phyloP scores from a whole-genome alignment of 192 early-diverging fungal genomes.

The Lunasporangiospora selenospora region DNA sequence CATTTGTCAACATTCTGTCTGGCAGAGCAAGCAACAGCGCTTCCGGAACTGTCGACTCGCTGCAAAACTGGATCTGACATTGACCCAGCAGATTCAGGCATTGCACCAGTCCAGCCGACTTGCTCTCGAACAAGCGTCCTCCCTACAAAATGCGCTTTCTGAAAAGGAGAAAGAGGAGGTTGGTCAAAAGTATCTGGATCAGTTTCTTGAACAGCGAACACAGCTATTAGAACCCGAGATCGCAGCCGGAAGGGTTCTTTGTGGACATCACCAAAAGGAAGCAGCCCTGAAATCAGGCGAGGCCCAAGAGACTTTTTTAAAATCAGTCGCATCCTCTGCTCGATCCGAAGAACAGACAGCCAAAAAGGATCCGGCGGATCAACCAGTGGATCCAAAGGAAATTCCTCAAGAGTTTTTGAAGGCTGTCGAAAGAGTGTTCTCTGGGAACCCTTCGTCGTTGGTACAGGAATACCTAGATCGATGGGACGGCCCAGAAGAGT shows the following conservation, averaged over 20 bases:
- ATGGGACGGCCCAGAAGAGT: constrained; percentile 28
- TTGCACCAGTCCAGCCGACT: constrained; percentile 8
- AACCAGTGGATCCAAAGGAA: constrained; percentile 38
- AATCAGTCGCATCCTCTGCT: too few relatives aligned
- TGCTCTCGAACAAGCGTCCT: not conserved
- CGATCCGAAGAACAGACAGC: constrained; percentile 17
- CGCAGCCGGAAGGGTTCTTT: constrained; percentile 17
- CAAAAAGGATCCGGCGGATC: constrained; percentile 31
- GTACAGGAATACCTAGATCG: constrained; percentile 22
- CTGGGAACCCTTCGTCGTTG: constrained; percentile 1
- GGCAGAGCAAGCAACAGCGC: constrained; percentile 42
- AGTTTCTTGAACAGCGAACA: constrained; percentile 1
- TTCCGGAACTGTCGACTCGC: constrained; percentile 37
- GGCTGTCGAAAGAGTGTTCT: constrained; percentile 24
- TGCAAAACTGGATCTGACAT: constrained; percentile 10
- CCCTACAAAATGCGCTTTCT: too few relatives aligned
- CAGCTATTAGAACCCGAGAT: constrained; percentile 15
- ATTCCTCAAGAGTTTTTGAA: constrained; percentile 23
- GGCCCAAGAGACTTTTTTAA: too few relatives aligned
- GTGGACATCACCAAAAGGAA: constrained; percentile 42
- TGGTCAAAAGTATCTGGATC: not conserved
- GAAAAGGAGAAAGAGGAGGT: not conserved
- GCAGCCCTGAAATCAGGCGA: too few relatives aligned
- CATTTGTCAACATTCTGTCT: constrained; percentile 41
- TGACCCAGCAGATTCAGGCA: constrained; percentile 10